A percentile compares a stretch with the other conserved stretches of the same genome.
These are phyloP conservation scores for Tricladium varicosporioides DNA, from an alignment of 2,329 filamentous ascomycete genomes.

Conservation along the genomic window DNA sequence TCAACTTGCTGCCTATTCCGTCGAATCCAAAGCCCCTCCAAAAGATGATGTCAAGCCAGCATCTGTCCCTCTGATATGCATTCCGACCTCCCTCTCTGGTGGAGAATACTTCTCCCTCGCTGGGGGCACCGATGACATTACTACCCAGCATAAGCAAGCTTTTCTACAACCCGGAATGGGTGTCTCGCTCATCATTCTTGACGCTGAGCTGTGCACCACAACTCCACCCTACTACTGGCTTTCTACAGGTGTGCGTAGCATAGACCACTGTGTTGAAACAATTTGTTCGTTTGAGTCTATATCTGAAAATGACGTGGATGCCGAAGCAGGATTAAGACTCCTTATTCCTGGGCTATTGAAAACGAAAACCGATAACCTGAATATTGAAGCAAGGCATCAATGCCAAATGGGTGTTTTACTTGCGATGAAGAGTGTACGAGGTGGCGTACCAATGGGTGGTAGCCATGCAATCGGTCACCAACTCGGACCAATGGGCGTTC, in stretches of 20 bases:
- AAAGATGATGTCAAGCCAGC: slow-evolving; percentile 17
- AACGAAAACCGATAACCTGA: slow-evolving; percentile 21
- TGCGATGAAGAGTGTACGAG: slow-evolving; percentile 46
- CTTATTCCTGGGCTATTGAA: slow-evolving; percentile 27
- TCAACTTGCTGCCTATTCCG: slow-evolving; percentile 15
- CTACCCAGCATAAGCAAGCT: slow-evolving; percentile 21
- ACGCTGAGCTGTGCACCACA: slow-evolving; percentile 48
- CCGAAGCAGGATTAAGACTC: slow-evolving; percentile 20
- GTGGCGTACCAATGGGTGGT: slow-evolving; percentile 40
- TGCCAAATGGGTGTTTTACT: slow-evolving; percentile 45
- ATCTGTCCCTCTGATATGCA: slow-evolving; percentile 37
- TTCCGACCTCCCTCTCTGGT: slow-evolving; percentile 42
- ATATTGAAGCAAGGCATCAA: slow-evolving; percentile 18
- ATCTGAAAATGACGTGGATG: slow-evolving; percentile 16
- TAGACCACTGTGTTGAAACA: slow-evolving; percentile 59
- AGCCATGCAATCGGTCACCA: slow-evolving; percentile 44
- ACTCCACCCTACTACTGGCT: slow-evolving; percentile 56
- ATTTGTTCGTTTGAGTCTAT: slow-evolving; percentile 41
- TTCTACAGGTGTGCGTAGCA: slow-evolving; percentile 51
- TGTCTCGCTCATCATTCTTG: slow-evolving; percentile 53
- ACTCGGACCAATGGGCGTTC: slow-evolving; percentile 45
- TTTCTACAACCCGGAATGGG: slow-evolving; percentile 38
- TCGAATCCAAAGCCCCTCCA: slow-evolving; percentile 3
- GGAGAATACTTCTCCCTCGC: slow-evolving; percentile 40
- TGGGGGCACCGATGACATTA: slow-evolving; percentile 37